Conservation (phyloP, 176 grass and related monocot genomes). For the Oryza coarctata region DNA sequence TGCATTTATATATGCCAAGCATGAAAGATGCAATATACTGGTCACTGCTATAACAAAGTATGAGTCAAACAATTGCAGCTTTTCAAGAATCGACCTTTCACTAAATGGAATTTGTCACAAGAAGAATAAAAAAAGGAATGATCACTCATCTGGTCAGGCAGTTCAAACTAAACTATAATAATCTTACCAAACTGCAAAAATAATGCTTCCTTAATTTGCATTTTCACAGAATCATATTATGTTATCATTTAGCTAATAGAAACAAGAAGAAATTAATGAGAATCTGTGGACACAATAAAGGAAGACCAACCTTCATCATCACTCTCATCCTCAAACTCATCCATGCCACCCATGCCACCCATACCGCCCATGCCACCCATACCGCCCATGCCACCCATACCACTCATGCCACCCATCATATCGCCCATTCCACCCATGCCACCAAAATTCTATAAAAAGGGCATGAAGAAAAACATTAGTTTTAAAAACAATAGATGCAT, state of each 20-base stretch:
- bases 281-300: background rate
- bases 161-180: background rate
- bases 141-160: background rate
- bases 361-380: constrained; percentile 20
- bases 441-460: constrained; percentile 64
- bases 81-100: background rate
- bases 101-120: background rate
- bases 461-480: constrained; percentile 34
- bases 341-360: constrained; percentile 51
- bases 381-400: constrained; percentile 26
- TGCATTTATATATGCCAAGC: background rate
- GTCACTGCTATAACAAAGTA: background rate
- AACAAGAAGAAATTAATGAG: background rate
- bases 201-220: background rate
- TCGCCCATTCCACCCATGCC: constrained; percentile 53
- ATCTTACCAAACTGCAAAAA: background rate
- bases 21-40: background rate
- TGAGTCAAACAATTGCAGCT: background rate
- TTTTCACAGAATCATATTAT: background rate
- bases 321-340: constrained; percentile 71
- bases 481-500: background rate
- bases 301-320: constrained; percentile 75
- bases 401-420: constrained; percentile 32
- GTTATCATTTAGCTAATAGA: background rate
- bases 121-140: background rate